These are phyloP conservation scores for Leccinum boreale DNA, from an alignment of 768 basidiomycete genomes.

Conservation along the genomic window DNA sequence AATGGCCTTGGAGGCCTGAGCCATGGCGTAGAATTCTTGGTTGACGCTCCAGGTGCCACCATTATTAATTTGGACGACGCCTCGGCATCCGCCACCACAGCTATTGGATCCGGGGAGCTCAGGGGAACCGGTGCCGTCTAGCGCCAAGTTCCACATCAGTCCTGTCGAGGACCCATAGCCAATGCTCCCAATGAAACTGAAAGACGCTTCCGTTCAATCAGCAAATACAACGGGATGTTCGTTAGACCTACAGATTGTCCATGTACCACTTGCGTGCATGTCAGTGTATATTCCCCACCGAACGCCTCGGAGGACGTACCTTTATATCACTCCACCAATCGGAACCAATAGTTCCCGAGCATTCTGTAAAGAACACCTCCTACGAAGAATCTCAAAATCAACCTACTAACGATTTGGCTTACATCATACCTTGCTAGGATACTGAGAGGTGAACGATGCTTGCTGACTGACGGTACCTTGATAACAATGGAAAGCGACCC, in stretches of 20 bases:
- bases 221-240: slow-evolving; percentile 18
- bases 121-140: slow-evolving; percentile 61
- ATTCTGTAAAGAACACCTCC: slow-evolving; percentile 55
- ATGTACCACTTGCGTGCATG: slow-evolving; percentile 54
- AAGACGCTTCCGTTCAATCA: slow-evolving; percentile 12
- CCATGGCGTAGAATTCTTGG: slow-evolving; percentile 77
- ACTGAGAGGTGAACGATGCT: slow-evolving; percentile 51
- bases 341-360: slow-evolving; percentile 58
- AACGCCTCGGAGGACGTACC: slow-evolving; percentile 32
- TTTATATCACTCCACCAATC: slow-evolving; percentile 85
- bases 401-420: background rate
- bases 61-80: slow-evolving; percentile 62
- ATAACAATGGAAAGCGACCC: slow-evolving; percentile 75
- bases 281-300: slow-evolving; percentile 6
- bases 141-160: slow-evolving; percentile 75
- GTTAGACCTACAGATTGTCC: slow-evolving; percentile 51
- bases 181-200: slow-evolving; percentile 39
- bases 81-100: slow-evolving; percentile 64
- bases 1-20: slow-evolving; percentile 70
- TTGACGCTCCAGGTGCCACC: slow-evolving; percentile 63
- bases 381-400: slow-evolving; percentile 6
- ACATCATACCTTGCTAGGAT: slow-evolving; percentile 45
- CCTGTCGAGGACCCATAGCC: slow-evolving; percentile 37
- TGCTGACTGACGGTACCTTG: slow-evolving; percentile 52
- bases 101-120: slow-evolving; percentile 61